Conservation (phyloP, 805 yeast species). For the Blastobotrys parvus region DNA sequence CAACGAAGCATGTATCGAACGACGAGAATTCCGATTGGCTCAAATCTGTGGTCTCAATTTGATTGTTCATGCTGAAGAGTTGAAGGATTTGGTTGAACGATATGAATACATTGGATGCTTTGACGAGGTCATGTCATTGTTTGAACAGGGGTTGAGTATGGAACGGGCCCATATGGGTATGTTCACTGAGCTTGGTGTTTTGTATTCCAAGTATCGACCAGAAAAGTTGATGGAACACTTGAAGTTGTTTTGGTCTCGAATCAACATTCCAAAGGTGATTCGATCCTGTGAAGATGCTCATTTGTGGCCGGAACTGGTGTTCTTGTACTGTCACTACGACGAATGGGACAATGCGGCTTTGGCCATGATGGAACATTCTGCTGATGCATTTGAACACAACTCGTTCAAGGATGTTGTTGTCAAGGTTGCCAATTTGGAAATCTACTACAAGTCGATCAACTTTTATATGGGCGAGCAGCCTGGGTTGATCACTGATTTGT, state of each 20-base stretch:
- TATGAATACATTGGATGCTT: conserved; percentile 89
- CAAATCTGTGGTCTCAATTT: conserved; percentile 97
- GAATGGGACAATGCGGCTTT: conserved; percentile 99
- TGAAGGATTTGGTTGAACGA: conserved; percentile 76
- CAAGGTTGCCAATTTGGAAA: conserved; percentile 92
- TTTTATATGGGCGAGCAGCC: conserved; percentile 92
- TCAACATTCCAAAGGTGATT: conserved; percentile 94
- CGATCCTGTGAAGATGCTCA: conserved; percentile 91
- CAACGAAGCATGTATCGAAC: conserved; percentile 90
- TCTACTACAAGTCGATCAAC: conserved; percentile 93
- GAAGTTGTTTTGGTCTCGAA: conserved; percentile 95
- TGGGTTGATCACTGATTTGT: conserved; percentile 74
- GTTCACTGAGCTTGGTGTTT: conserved; percentile 91
- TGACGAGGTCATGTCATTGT: conserved; percentile 81
- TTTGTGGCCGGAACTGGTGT: conserved; percentile 91
- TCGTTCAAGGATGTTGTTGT: conserved; percentile 92
- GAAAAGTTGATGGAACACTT: conserved; percentile 90
- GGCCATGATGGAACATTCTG: conserved; percentile 91
- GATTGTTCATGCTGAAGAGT: conserved; percentile 95
- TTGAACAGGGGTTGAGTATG: conserved; percentile 90
- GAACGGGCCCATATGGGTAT: conserved; percentile 99
- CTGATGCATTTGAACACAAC: conserved; percentile 85
- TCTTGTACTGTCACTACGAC: conserved; percentile 95
- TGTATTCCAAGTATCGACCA: conserved; percentile 86
- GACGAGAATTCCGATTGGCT: conserved; percentile 90